Conservation (phyloP, 495 filamentous ascomycete species). For the Neurospora sp. region DNA sequence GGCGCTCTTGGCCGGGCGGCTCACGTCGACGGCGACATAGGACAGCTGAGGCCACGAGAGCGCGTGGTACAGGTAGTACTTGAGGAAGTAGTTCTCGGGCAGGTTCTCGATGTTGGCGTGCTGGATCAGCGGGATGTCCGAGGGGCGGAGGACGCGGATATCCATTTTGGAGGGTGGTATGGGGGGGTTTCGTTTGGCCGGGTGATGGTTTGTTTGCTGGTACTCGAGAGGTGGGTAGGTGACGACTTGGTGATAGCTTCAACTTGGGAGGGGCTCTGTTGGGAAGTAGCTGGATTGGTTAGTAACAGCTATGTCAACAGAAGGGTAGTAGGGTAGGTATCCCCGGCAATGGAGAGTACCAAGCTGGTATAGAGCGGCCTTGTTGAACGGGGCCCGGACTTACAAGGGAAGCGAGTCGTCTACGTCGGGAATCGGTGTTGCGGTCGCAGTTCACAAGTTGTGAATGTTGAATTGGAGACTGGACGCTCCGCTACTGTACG, state of each 20-base stretch:
- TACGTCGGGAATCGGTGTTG: not conserved
- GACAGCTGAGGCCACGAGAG: constrained; percentile 95
- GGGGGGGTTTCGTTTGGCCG: no score
- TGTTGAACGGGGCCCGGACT: not conserved
- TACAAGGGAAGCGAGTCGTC: not conserved
- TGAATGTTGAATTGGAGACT: not conserved
- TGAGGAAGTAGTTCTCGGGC: constrained; percentile 98
- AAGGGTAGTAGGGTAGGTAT: not conserved
- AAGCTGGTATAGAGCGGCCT: not conserved
- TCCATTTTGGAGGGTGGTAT: constrained; percentile 67
- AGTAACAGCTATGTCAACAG: not conserved
- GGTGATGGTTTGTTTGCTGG: not conserved
- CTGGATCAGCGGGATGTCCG: constrained; percentile 89
- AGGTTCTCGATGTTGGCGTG: constrained; percentile 98
- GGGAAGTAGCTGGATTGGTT: not conserved
- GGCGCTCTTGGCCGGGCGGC: constrained; percentile 61
- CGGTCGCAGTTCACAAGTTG: not conserved
- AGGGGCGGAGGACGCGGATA: constrained; percentile 61
- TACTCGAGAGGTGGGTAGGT: not conserved
- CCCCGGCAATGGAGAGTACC: not conserved
- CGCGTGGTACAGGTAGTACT: constrained; percentile 99
- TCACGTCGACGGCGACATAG: constrained; percentile 88
- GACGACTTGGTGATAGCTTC: not conserved
- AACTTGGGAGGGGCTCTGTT: constrained; percentile 1
- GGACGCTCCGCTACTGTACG: not conserved